Conservation (phyloP, 306 rosid genomes). For the Quercus engelmannii region DNA sequence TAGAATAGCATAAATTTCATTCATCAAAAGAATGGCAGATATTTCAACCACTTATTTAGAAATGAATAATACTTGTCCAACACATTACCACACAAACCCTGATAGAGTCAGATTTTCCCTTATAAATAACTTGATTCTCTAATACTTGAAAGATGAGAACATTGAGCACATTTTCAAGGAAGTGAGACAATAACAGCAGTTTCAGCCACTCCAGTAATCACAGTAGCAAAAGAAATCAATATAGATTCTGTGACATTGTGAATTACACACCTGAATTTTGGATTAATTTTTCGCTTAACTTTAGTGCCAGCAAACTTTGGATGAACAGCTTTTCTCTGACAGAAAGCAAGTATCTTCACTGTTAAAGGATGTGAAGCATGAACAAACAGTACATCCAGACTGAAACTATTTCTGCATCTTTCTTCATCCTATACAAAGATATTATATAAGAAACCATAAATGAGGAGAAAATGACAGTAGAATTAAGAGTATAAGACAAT, state of each 20-base stretch:
- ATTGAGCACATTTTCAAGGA: too few species aligned
- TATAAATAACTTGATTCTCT: background rate
- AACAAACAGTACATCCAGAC: conserved; percentile 15
- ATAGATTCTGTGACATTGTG: background rate
- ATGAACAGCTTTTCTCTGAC: background rate
- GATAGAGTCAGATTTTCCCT: background rate
- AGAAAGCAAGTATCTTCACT: background rate
- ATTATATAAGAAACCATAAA: background rate
- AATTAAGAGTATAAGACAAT: background rate
- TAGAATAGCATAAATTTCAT: background rate
- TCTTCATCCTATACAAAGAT: conserved; percentile 22
- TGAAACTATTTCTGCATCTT: conserved; percentile 19
- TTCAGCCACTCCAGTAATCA: background rate
- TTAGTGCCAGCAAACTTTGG: background rate
- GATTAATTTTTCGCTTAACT: conserved; percentile 4
- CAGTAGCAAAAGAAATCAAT: background rate
- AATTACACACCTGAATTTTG: conserved; percentile 15
- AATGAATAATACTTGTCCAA: background rate
- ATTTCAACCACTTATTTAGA: background rate
- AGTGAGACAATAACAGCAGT: background rate
- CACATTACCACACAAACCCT: background rate
- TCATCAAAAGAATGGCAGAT: background rate
- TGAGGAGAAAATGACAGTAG: background rate
- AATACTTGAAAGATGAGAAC: background rate
- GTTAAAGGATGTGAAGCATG: conserved; percentile 19